Evolutionary conservation across 2,329 filamentous ascomycete genomes (phyloP), one percentile per base, ranked within the genome.

Genomic region (Penicillium sp.): DNA sequence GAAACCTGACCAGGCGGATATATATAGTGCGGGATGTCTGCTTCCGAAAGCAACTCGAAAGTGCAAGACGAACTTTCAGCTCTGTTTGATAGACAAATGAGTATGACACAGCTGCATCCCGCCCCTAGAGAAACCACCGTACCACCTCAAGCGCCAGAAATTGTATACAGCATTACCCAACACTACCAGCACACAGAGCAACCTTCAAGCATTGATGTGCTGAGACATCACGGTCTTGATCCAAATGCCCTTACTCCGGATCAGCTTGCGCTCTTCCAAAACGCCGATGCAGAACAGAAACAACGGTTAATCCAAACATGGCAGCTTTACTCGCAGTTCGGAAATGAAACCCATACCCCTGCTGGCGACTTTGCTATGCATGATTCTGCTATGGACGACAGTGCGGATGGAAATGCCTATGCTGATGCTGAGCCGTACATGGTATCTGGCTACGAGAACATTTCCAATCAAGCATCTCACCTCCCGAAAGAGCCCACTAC

Each of bases 361-460:
- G 19, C 21, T n/a, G 41, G 63, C 37, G 62, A 64, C 31, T 55
- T 42, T 41, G 25, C 52, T 2, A 52, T 50, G 48, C 43, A 70
- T 13, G 71, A 63, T 45, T 59, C 56, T 37, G 29, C 65, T 35
- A 69, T 63, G 56, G 69, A 68, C 13, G 23, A 49, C 10, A 50
- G 43, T 13, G 62, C 62, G 27, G 56, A 66, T 59, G 50, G 66
- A 64, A 21, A 76, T 68, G 62, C 73, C 46, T 81, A 84, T 60
- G 85, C 84, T 40, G 91, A 84, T 59, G 85, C 84, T 40, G 91
- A 95, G 74, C 91, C 91, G 0, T 96, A 96, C 75, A 95, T 96
- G 84, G 74, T 84, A 48, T 88, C 86, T 7, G 92, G 92, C 15
- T 96, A 96, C 71, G 89, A 91, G 67, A 80, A 85, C 69, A 77